Evolutionary conservation across 495 filamentous ascomycete genomes (phyloP), one percentile per base, ranked within the genome.

Genomic region (Viridothelium virens): DNA sequence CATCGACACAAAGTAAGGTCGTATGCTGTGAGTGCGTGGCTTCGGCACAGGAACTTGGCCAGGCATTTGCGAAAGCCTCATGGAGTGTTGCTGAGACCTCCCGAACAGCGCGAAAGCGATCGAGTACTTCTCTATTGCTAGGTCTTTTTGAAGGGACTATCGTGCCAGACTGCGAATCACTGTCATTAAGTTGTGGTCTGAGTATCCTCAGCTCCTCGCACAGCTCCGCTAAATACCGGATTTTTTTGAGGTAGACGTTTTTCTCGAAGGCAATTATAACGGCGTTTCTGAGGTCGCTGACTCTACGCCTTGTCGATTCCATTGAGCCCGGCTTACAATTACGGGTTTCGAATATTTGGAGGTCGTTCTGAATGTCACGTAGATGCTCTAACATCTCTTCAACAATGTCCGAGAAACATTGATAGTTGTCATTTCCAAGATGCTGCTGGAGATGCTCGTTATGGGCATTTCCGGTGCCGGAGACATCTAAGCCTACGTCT

Each of bases 1-100:
- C 67, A 56, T 78, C 69, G 6, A 79, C 68, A 61, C 73, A 75
- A 33, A 79, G 67, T 63, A 75, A 68, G 11, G 74, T 74, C 10
- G 47, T 65, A 63, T 80, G 78, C 41, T 71, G 67, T 1, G 64
- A 64, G 65, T 77, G 78, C 25, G 68, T 66, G 2, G 70, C 67
- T 36, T 69, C 61, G 9, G 63, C 38, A 39, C 69, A 71, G 33
- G 67, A 67, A 25, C 6, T 11, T 3, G 3, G n/a, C 69, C 77
- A 80, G 7, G 75, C 72, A 63, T 63, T 67, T 14, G 65, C 69
- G 31, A 79, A 65, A 10, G 74, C 73, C 71, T 77, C 69, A 63
- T 80, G 73, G 3, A 80, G 71, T 56, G 74, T 68, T 11, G 64
- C 61, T 1, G 76, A 77, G 2, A 75, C 72, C 18, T 70, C 66